Base-by-base conservation (phyloP, 768 basidiomycete genomes). In the Russula sp. region DNA sequence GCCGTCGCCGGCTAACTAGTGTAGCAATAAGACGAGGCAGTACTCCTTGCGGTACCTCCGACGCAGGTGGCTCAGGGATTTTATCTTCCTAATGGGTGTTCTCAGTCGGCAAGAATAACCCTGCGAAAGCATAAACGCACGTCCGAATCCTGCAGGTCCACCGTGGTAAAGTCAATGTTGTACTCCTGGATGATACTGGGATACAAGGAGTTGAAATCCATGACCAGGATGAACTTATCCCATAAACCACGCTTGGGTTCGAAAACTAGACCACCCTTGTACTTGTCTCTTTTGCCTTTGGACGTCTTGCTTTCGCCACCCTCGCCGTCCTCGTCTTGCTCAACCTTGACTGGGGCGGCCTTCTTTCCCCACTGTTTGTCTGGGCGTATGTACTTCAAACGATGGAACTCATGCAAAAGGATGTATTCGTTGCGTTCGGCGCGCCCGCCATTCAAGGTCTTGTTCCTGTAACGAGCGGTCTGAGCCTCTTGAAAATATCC, bases 161-260 rank as follows among this genome's bases (percentile, higher is more conserved):
- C 88, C 0, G 97, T 99, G 11, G 97, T 98, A 71, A 98, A 98
- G 76, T 98, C 97, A 69, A 99, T 98, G 74, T 99, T 98, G 73
- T 92, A 99, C 79, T 99, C 97, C 72, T 98, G 97, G 54, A 99
- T 99, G 79, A 99, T 99, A 74, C 92, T 94, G 7, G 97, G 97
- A 73, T 99, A 99, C 61, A 99, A 81, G 65, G 94, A 97, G 76
- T 99, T 99, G 86, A 98, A 99, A 75, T 99, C 97, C 97, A 99
- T 99, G 75, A 99, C 97, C 20, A 99, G 82, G 75, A 98, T 90
- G 73, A 82, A 97, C 70, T 88, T 95, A 79, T 98, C 97, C 92
- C 93, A 98, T 46, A 99, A 79, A 13, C 95, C 93, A 59, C 92
- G 81, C 77, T 97, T 95, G 2, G 97, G 97, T 63, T 97, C 92